These are phyloP conservation scores for Pseudocercospora macadamiae DNA, from an alignment of 2,329 filamentous ascomycete species.

Conservation along the genomic window DNA sequence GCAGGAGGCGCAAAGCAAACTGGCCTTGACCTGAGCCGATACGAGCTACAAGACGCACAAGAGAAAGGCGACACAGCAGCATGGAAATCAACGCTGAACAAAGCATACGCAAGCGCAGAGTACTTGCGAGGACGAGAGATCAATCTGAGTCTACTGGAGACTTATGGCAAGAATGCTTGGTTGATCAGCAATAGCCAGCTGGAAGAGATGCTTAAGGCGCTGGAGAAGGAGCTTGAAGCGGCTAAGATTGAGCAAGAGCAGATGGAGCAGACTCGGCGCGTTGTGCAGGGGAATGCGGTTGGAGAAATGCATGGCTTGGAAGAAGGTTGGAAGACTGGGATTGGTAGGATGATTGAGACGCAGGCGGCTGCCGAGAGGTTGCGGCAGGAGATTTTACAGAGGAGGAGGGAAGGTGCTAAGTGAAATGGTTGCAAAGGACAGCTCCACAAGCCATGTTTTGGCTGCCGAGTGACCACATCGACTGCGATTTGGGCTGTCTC, in stretches of 20 bases:
- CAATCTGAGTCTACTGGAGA: constrained; percentile 74
- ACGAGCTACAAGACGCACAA: constrained; percentile 73
- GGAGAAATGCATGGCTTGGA: constrained; percentile 76
- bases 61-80: constrained; percentile 47
- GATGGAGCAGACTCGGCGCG: constrained; percentile 70
- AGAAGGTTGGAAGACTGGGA: constrained; percentile 75
- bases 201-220: constrained; percentile 67
- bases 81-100: constrained; percentile 56
- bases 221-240: constrained; percentile 76
- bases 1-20: constrained; percentile 49
- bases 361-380: constrained; percentile 80
- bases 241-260: constrained; percentile 71
- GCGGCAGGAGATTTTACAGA: constrained; percentile 66
- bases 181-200: constrained; percentile 79
- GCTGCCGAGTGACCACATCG: no score
- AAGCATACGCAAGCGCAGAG: constrained; percentile 61
- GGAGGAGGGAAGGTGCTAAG: constrained; percentile 53
- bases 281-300: constrained; percentile 69
- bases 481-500: no score
- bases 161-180: constrained; percentile 88
- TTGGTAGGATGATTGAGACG: constrained; percentile 80
- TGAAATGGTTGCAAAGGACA: constrained; percentile 7
- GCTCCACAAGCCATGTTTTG: no score
- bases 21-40: constrained; percentile 76
- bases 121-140: constrained; percentile 61